Base-by-base conservation (phyloP, 805 yeast species). In the Yamadazyma sp. region DNA sequence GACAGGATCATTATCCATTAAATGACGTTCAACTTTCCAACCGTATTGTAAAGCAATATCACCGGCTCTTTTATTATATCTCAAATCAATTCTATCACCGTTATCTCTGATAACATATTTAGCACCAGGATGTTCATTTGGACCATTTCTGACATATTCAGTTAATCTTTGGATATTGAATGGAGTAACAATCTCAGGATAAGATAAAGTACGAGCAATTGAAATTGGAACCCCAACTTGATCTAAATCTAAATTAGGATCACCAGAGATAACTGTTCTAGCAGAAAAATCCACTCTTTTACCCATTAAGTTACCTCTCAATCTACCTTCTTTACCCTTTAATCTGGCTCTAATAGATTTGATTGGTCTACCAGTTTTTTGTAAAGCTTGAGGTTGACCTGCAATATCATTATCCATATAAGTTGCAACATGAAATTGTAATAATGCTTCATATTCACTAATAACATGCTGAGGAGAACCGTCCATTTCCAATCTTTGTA, bases 351-450 rank as follows among this genome's bases (percentile, higher is more conserved):
- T 82, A 52, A 93, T 93, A 29, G 97, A 87, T 61, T 93, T 93
- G 48, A 93, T 94, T 2, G 99, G 98, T 65, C 99, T 84, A 39
- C 99, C 99, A 39, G 97, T 86, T 64, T 93, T 93, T 58, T 93
- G 99, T 44, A 93, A 75, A 22, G 99, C 98, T 62, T 91, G 98
- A 0, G 98, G 99, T 68, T 93, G 98, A 44, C 99, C 98, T 10
- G 98, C 98, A 63, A 93, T 93, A 67, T 93, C 98, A 60, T 93
- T 93, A 67, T 93, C 98, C 99, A 93, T 93, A 59, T 93, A 93
- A 0, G 99, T 93, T 6, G 99, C 99, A 34, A 93, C 97, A 54
- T 93, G 99, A 62, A 88, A 93, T 60, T 93, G 99, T 41, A 93
- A 70, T 49, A 93, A 76, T 28, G 95, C 84, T 61, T 93, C 98